These are phyloP conservation scores for Diplotaxis tenuifolia DNA, from an alignment of 345 rosid genomes.

Conservation along the genomic window DNA sequence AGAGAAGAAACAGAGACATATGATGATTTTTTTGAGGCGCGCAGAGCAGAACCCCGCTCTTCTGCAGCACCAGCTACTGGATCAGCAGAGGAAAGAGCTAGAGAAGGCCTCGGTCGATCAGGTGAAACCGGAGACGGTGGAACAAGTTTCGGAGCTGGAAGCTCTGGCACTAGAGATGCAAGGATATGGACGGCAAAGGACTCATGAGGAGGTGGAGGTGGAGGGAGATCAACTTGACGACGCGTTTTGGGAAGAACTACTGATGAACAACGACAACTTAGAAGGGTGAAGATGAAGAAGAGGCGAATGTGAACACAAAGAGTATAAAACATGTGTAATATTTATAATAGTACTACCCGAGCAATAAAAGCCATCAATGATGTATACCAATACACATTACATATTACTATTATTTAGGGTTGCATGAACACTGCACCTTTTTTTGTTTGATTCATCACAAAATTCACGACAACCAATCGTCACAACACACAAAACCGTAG, in stretches of 20 bases:
- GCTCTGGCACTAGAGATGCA: constrained; percentile 87
- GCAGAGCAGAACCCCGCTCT: constrained; percentile 67
- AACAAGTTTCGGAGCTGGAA: constrained; percentile 71
- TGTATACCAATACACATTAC: no score
- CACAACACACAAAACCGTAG: not conserved
- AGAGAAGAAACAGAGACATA: constrained; percentile 79
- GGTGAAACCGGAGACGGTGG: constrained; percentile 54
- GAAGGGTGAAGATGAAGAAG: constrained; percentile 24
- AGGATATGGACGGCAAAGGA: constrained; percentile 49
- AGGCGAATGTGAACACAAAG: constrained; percentile 50
- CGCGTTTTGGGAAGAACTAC: constrained; percentile 66
- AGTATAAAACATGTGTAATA: no score
- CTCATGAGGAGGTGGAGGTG: constrained; percentile 36
- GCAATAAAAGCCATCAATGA: no score
- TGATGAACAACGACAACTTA: constrained; percentile 41
- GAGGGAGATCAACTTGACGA: constrained; percentile 55
- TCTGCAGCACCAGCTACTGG: constrained; percentile 55
- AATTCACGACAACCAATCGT: not conserved
- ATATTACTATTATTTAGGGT: not conserved
- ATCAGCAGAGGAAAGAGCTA: constrained; percentile 47
- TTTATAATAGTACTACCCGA: not conserved
- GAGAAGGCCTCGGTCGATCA: constrained; percentile 48
- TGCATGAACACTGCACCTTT: not conserved
- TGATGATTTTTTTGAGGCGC: constrained; percentile 80
- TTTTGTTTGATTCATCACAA: not conserved